Evolutionary conservation across 352 stramenopile species (phyloP).

Genomic region (Pythium dissotocum): DNA sequence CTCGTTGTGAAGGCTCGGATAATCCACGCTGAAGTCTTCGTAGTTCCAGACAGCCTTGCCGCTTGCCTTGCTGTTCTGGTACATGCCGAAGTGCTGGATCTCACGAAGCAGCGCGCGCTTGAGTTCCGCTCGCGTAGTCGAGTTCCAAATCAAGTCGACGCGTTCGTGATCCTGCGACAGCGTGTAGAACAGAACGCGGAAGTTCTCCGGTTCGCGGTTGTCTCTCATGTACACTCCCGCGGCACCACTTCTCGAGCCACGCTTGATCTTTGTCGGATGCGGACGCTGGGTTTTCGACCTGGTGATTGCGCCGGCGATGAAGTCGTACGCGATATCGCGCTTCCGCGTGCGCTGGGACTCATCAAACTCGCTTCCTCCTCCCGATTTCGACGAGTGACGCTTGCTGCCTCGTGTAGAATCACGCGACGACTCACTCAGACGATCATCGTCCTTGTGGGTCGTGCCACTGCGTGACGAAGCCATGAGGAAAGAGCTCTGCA

Average conservation of each 20-base stretch:
- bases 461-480: slow-evolving; percentile 9
- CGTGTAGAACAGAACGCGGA: slow-evolving; percentile 94
- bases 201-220: slow-evolving; percentile 82
- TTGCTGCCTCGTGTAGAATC: slow-evolving; percentile 19
- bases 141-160: slow-evolving; percentile 95
- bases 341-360: slow-evolving; percentile 52
- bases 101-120: slow-evolving; percentile 77
- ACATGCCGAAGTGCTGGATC: slow-evolving; percentile 82
- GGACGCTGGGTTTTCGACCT: slow-evolving; percentile 38
- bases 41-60: slow-evolving; percentile 94
- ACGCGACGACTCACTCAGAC: slow-evolving; percentile 20
- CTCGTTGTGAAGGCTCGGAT: slow-evolving; percentile 87
- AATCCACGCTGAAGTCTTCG: slow-evolving; percentile 93
- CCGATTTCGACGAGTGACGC: slow-evolving; percentile 17
- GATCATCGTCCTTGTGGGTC: slow-evolving; percentile 12
- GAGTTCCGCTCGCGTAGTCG: slow-evolving; percentile 88
- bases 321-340: slow-evolving; percentile 65
- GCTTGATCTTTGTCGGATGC: slow-evolving; percentile 31
- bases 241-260: slow-evolving; percentile 17
- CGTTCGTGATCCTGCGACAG: slow-evolving; percentile 90
- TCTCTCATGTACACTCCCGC: slow-evolving; percentile 17
- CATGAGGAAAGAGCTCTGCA: slow-evolving; percentile 24
- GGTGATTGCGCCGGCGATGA: slow-evolving; percentile 40
- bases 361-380: slow-evolving; percentile 8
- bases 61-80: slow-evolving; percentile 58